These are phyloP conservation scores for Starmerella etchellsii DNA, from an alignment of 805 yeast species.

Conservation along the genomic window DNA sequence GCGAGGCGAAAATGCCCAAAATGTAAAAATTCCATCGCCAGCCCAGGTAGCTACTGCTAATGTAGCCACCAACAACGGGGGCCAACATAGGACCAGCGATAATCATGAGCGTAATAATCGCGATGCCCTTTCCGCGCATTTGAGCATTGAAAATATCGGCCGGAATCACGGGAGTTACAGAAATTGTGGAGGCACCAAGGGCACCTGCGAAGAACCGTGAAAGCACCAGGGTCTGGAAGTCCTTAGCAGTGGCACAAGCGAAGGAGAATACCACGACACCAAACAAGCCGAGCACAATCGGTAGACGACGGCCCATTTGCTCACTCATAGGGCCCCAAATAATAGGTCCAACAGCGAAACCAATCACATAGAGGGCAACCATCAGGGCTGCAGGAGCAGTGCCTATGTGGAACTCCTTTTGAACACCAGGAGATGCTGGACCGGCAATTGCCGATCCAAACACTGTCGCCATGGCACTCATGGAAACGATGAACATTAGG, in stretches of 20 bases:
- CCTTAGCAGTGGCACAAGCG: constrained; percentile 17
- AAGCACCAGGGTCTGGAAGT: constrained; percentile 31
- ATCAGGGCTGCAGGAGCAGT: constrained; percentile 39
- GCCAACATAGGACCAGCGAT: constrained; percentile 19
- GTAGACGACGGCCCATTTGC: constrained; percentile 51
- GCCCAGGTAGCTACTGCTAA: constrained; percentile 60
- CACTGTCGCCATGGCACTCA: constrained; percentile 45
- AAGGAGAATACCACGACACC: constrained; percentile 20
- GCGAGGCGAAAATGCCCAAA: constrained; percentile 32
- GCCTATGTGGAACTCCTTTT: constrained; percentile 46
- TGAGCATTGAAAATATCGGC: constrained; percentile 14
- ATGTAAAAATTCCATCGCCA: constrained; percentile 48
- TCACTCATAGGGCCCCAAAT: constrained; percentile 82
- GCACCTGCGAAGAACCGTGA: constrained; percentile 71
- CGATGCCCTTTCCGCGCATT: constrained; percentile 15
- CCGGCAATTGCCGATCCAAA: constrained; percentile 47
- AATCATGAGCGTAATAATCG: constrained; percentile 10
- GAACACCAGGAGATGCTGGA: constrained; percentile 37
- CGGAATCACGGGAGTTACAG: constrained; percentile 14
- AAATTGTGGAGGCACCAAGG: constrained; percentile 55
- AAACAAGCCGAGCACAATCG: constrained; percentile 39
- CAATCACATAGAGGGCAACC: constrained; percentile 68
- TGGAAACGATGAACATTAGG: constrained; percentile 36
- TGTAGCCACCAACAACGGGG: constrained; percentile 35
- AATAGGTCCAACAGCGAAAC: constrained; percentile 85